A percentile compares a stretch with the other conserved stretches of the same genome.
phyloP scores from a whole-genome alignment of 257 asterid species.

The Fraxinus anomala region DNA sequence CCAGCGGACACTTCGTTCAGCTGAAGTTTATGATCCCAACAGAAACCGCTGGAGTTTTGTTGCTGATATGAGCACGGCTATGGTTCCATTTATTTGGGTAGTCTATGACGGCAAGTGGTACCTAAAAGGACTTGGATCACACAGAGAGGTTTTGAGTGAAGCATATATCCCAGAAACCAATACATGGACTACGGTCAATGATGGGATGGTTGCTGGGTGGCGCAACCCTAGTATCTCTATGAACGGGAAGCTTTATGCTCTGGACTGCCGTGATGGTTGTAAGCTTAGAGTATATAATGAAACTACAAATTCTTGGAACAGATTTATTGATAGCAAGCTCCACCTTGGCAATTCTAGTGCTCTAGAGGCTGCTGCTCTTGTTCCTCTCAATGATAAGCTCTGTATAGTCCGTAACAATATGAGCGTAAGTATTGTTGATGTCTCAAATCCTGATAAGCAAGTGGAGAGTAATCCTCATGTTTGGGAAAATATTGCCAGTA shows the following conservation, averaged over 20 bases:
- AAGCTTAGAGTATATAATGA: constrained; percentile 57
- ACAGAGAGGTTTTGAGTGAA: constrained; percentile 62
- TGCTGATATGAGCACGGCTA: constrained; percentile 68
- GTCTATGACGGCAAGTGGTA: constrained; percentile 60
- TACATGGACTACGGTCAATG: constrained; percentile 50
- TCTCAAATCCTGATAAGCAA: constrained; percentile 42
- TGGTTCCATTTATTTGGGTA: constrained; percentile 68
- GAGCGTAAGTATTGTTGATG: constrained; percentile 68
- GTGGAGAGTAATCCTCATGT: constrained; percentile 49
- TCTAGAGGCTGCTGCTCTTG: constrained; percentile 65
- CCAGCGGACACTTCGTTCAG: constrained; percentile 55
- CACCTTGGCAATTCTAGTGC: constrained; percentile 60
- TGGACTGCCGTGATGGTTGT: constrained; percentile 64
- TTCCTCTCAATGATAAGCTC: constrained; percentile 56
- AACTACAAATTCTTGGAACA: constrained; percentile 47
- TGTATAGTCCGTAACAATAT: constrained; percentile 63
- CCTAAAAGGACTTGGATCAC: constrained; percentile 63
- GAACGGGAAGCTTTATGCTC: constrained; percentile 64
- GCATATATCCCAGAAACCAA: constrained; percentile 51
- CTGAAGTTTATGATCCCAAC: constrained; percentile 61
- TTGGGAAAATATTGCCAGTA: constrained; percentile 59
- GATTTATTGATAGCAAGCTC: constrained; percentile 60
- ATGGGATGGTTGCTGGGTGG: constrained; percentile 68
- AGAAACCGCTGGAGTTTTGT: constrained; percentile 60
- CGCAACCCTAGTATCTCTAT: constrained; percentile 63